These are phyloP conservation scores for Drechslerella coelobrocha DNA, from an alignment of 2,329 filamentous ascomycete species.

Conservation along the genomic window DNA sequence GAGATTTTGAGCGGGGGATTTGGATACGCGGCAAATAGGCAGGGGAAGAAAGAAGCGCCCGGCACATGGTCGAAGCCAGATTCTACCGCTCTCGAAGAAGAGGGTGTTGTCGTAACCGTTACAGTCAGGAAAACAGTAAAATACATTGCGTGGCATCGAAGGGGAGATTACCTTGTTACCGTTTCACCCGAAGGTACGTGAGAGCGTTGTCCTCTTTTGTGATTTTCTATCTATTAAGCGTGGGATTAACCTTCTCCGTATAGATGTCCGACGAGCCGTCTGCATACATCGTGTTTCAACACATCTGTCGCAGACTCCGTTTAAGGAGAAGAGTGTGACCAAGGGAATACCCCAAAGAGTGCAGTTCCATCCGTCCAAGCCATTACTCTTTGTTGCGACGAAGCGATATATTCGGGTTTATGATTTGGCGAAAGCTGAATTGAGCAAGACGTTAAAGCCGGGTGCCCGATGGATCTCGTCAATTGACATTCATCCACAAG, in stretches of 20 bases:
- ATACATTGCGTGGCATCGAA: constrained; percentile 89
- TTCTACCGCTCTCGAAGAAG: constrained; percentile 69
- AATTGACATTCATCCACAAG: constrained; percentile 90
- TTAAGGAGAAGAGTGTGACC: constrained; percentile 62
- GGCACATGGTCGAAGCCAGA: constrained; percentile 85
- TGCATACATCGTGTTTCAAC: constrained; percentile 94
- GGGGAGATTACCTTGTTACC: constrained; percentile 91
- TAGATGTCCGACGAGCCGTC: constrained; percentile 67
- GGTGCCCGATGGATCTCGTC: constrained; percentile 93
- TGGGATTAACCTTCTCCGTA: constrained; percentile 19
- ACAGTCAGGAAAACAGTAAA: constrained; percentile 83
- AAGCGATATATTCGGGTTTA: constrained; percentile 92
- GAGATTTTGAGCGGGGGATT: constrained; percentile 87
- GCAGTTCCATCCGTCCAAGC: constrained; percentile 91
- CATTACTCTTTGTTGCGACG: constrained; percentile 94
- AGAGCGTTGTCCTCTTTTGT: background rate
- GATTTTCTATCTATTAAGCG: background rate
- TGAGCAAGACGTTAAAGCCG: constrained; percentile 91
- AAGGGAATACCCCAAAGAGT: constrained; percentile 66
- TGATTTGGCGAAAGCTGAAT: constrained; percentile 86
- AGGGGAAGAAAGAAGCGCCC: constrained; percentile 72
- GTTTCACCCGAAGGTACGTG: constrained; percentile 78
- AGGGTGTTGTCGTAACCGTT: constrained; percentile 79
- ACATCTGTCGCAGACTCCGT: constrained; percentile 92
- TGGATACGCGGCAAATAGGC: constrained; percentile 75